Conservation (phyloP, 139 green algal species). For the Diplosphaera chodatii region DNA sequence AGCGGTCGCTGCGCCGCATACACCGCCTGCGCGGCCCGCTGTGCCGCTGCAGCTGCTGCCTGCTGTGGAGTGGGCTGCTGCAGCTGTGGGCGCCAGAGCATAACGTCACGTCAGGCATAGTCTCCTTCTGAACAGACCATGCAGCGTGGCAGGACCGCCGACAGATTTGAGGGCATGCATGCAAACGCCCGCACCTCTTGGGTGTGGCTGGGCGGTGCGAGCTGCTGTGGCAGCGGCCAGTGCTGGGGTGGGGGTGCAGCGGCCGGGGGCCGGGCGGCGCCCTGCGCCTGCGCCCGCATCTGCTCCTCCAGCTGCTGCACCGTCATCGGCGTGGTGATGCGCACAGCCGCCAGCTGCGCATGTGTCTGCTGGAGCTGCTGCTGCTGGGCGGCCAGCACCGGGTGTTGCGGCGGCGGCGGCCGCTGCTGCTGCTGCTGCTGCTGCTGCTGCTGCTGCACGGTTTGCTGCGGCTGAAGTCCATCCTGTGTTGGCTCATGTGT, state of each 20-base stretch:
- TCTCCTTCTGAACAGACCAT: too few species aligned
- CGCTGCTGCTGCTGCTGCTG: neutral
- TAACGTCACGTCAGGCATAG: too few species aligned
- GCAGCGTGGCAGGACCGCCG: too few species aligned
- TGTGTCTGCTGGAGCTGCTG: neutral
- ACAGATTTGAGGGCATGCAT: too few species aligned
- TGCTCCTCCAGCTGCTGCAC: constrained; percentile 41
- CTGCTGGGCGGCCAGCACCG: neutral
- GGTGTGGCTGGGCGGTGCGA: neutral
- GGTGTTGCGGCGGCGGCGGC: neutral
- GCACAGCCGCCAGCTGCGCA: neutral
- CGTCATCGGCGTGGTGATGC: constrained; percentile 10
- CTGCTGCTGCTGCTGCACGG: constrained; percentile 4
- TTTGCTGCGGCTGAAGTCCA: neutral
- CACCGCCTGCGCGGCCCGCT: neutral
- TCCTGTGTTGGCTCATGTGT: too few species aligned
- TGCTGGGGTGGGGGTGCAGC: neutral
- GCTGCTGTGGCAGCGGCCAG: neutral
- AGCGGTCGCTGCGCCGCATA: neutral
- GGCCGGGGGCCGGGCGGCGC: constrained; percentile 3
- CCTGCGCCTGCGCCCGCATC: constrained; percentile 13
- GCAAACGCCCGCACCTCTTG: too few species aligned
- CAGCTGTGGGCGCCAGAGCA: too few species aligned
- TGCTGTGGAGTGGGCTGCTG: neutral
- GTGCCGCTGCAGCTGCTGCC: neutral